A percentile compares a stretch with the other conserved stretches of the same genome.
These are phyloP conservation scores for Rhizophora mangle DNA, from an alignment of 345 rosid genomes.

Conservation along the genomic window DNA sequence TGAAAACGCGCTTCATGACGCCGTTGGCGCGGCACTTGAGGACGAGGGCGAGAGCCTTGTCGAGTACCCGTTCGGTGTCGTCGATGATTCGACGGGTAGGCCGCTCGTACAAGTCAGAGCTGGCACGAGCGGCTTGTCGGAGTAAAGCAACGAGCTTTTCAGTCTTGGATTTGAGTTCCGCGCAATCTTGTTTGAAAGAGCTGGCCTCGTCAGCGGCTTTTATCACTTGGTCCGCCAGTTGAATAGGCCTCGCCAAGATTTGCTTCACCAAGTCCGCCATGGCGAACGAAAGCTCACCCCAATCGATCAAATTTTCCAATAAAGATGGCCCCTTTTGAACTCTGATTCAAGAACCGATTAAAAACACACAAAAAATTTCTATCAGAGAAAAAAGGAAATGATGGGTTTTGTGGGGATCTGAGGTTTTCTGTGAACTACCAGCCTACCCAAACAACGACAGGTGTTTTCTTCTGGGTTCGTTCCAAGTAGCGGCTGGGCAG, in stretches of 20 bases:
- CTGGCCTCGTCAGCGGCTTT: slow-evolving; percentile 82
- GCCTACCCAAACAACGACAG: background rate
- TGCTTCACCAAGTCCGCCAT: slow-evolving; percentile 92
- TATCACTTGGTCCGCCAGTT: slow-evolving; percentile 76
- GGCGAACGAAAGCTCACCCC: background rate
- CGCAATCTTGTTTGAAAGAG: slow-evolving; percentile 75
- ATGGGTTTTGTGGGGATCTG: background rate
- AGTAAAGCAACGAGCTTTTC: slow-evolving; percentile 77
- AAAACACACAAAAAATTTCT: background rate
- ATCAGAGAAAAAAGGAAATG: background rate
- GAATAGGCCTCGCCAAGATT: slow-evolving; percentile 76
- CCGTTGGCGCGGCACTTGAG: slow-evolving; percentile 80
- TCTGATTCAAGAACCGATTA: background rate
- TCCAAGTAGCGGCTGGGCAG: background rate
- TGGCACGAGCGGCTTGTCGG: slow-evolving; percentile 87
- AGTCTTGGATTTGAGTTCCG: slow-evolving; percentile 72
- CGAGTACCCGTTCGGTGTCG: slow-evolving; percentile 84
- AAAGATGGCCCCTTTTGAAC: background rate
- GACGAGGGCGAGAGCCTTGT: slow-evolving; percentile 64
- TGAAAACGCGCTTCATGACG: slow-evolving; percentile 71
- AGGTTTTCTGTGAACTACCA: background rate
- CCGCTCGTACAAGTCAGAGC: slow-evolving; percentile 89
- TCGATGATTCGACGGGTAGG: slow-evolving; percentile 90
- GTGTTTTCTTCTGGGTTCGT: no score
- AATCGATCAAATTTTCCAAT: background rate